phyloP scores from a whole-genome alignment of 2,329 filamentous ascomycete genomes.

The Paramyrothecium sp. region DNA sequence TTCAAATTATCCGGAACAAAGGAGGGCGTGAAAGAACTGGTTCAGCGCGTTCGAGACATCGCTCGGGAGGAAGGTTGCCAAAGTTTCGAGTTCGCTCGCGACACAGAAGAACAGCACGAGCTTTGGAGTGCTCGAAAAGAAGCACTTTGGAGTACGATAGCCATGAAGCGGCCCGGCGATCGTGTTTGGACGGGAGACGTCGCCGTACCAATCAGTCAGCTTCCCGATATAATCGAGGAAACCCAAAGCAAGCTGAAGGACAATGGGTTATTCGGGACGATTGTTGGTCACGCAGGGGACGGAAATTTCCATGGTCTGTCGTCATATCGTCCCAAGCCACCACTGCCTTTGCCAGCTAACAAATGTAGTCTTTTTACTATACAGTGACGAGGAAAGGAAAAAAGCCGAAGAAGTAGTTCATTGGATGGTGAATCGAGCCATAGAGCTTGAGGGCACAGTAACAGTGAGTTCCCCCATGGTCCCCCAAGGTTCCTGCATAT shows the following conservation, averaged over 20 bases:
- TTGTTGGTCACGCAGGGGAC: constrained; percentile 67
- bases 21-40: constrained; percentile 23
- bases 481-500: not conserved
- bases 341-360: not conserved
- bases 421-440: constrained; percentile 63
- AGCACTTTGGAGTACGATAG: constrained; percentile 61
- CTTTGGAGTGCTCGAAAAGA: constrained; percentile 67
- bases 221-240: constrained; percentile 60
- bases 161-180: constrained; percentile 46
- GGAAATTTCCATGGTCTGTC: constrained; percentile 60
- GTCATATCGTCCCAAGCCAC: constrained; percentile 31
- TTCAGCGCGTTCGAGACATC: constrained; percentile 11
- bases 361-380: not conserved
- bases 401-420: constrained; percentile 52
- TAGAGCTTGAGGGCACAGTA: constrained; percentile 67
- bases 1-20: constrained; percentile 70
- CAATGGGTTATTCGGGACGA: constrained; percentile 55
- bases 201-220: constrained; percentile 60
- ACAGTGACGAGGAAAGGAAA: constrained; percentile 34
- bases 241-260: constrained; percentile 57
- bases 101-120: constrained; percentile 32
- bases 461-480: constrained; percentile 29
- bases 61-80: constrained; percentile 39
- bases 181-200: constrained; percentile 67
- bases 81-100: constrained; percentile 58